Base-by-base conservation (phyloP, 2,329 filamentous ascomycete genomes). In the Chlorencoelia australis region DNA sequence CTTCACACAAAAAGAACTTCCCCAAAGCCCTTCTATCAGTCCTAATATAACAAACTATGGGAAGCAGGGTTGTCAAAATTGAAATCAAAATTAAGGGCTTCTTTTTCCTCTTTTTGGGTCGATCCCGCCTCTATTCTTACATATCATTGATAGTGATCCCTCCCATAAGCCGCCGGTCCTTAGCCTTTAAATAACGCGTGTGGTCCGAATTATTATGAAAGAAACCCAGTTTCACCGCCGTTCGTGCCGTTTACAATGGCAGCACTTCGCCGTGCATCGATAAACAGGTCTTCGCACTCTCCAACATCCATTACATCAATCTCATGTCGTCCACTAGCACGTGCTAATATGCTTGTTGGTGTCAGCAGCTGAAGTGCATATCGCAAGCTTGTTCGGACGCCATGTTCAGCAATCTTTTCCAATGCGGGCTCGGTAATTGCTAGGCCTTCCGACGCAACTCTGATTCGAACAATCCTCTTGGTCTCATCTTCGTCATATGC, bases 401-500 rank as follows among this genome's bases (percentile, higher is more conserved):
- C 91, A 51, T 94, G 80, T 54, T 83, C 75, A 26, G 86, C 75
- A 52, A 98, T 77, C 65, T 85, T 91, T 51, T 91, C 82, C 41
- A 96, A 71, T 17, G 91, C 91, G 13, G 78, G 74, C 32, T 93
- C 85, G 26, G 76, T 79, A 47, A 96, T 77, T 44, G 74, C 70
- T 28, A 94, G 76, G 32, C 76, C 75, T 64, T 95, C 88, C 6
- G 82, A 89, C 46, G 79, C 78, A 25, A 86, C 78, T 33, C 91
- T 80, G 52, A 93, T 79, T 48, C 79, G 75, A 52, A 96, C 81
- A 60, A 98, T 98, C 43, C 79, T 78, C 65, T 87, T 87, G 60
- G 96, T 94, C 65, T 98, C 91, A 11, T 86, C 77, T 27, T 79
- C 74, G 43, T 79, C 74, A 65, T 96, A 98, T 7, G 87, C 79